Evolutionary conservation across 192 early-diverging fungal genomes (phyloP), one percentile per base, ranked within the genome.

Genomic region (Rhizophlyctis rosea): DNA sequence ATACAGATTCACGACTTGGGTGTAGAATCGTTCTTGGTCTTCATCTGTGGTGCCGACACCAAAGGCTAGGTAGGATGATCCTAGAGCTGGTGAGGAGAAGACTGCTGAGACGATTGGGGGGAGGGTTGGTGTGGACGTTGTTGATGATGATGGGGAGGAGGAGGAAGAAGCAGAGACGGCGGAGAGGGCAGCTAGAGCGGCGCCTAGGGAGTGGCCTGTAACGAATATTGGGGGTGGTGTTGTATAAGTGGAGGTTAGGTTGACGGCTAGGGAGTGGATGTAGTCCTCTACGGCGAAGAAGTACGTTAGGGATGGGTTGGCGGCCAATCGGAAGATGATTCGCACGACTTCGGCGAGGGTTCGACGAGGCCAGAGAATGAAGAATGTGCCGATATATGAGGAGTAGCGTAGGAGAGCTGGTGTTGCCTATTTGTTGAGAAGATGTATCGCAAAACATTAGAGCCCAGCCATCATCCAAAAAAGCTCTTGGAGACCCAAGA

Each of bases 301-400:
- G 33, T 57, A 57, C 18, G 56, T 57, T n/a, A 57, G 30, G 1
- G 56, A 29, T n/a, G 56, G 56, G 34, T 57, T 57, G 56, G 56
- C 56, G 1, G 56, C 56, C 30, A 34, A 57, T 0, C 56, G 56
- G 56, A 28, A 57, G 32, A 57, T n/a, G 56, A 57, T n/a, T 27
- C 56, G 27, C 9, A 57, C 56, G 3, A 57, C 33, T 1, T 57
- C 16, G 25, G 56, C 56, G 11, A 57, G 25, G 23, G 56, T 57
- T 36, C 25, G 29, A 18, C 30, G 56, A 13, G 56, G 56, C 56
- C 56, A 57, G 24, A 57, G 2, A 16, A 34, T 16, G 25, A 57
- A 27, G 35, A 57, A 57, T 34, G 56, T 57, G 56, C 56, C 56
- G 35, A 57, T 34, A 34, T 57, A 57, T 11, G 56, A 57, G 18